These are phyloP conservation scores for Beauveria bassiana DNA, from an alignment of 2,329 filamentous ascomycete species.

Conservation along the genomic window DNA sequence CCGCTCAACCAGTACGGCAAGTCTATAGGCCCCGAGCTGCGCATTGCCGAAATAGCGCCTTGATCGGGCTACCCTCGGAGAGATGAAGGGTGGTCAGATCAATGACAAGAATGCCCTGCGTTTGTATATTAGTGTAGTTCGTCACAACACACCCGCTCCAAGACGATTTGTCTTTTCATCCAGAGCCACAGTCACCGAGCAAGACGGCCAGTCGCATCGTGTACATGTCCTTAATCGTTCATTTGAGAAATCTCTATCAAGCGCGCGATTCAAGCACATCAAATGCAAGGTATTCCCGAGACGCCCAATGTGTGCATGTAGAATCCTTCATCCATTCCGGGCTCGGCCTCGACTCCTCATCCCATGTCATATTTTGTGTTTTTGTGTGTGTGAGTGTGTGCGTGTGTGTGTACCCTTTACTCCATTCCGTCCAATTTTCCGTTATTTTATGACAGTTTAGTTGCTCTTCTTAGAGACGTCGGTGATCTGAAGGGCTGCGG, in stretches of 20 bases:
- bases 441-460: constrained; percentile 22
- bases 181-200: not conserved
- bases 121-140: constrained; percentile 1
- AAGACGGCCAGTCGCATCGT: not conserved
- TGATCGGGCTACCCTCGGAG: not conserved
- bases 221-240: constrained; percentile 12
- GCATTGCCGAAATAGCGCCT: not conserved
- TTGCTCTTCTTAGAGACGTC: constrained; percentile 47
- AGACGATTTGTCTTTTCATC: not conserved
- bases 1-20: constrained; percentile 13
- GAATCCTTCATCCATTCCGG: constrained; percentile 23
- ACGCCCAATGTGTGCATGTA: constrained; percentile 43
- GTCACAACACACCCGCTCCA: not conserved
- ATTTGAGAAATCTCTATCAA: constrained; percentile 27
- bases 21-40: not conserved
- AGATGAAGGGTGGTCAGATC: not conserved
- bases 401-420: not conserved
- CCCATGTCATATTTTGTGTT: constrained; percentile 6
- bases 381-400: not conserved
- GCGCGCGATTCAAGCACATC: constrained; percentile 31
- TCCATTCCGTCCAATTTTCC: constrained; percentile 13
- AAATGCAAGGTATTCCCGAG: constrained; percentile 48
- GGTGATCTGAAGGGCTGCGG: constrained; percentile 42
- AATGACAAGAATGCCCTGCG: not conserved
- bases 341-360: constrained; percentile 7